Evolutionary conservation across 306 rosid species (phyloP).

Genomic region (Cicer cuneatum): DNA sequence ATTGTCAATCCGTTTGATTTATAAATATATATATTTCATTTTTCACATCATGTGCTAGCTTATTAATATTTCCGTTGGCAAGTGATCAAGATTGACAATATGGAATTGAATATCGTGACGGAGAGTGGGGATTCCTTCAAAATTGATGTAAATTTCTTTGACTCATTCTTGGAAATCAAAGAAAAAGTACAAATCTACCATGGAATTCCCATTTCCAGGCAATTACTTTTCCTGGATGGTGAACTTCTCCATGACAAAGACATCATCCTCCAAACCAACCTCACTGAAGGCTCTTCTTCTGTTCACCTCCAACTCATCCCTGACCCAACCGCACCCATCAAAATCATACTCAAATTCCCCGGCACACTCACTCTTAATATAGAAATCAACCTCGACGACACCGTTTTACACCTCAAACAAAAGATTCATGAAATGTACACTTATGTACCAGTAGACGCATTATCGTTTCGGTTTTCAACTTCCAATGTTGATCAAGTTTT

Average conservation of each 20-base stretch:
- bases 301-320: not conserved
- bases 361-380: no score
- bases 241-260: slow-evolving; percentile 40
- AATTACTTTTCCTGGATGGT: slow-evolving; percentile 64
- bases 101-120: slow-evolving; percentile 47
- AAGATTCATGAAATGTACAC: not conserved
- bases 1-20: not conserved
- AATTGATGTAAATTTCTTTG: slow-evolving; percentile 58
- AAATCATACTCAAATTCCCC: no score
- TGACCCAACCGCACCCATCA: not conserved
- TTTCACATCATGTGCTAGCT: not conserved
- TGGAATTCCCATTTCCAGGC: slow-evolving; percentile 51
- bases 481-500: no score
- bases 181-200: slow-evolving; percentile 54
- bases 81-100: not conserved
- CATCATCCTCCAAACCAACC: not conserved
- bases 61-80: not conserved
- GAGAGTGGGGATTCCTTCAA: slow-evolving; percentile 50
- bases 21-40: not conserved
- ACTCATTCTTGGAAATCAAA: slow-evolving; percentile 61
- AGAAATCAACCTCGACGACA: slow-evolving; percentile 4
- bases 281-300: not conserved
- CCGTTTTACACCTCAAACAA: slow-evolving; percentile 16
- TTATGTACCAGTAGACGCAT: no score
- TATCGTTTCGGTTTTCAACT: not conserved